phyloP scores from a whole-genome alignment of 768 basidiomycete species.

The Rhodotorula toruloides region DNA sequence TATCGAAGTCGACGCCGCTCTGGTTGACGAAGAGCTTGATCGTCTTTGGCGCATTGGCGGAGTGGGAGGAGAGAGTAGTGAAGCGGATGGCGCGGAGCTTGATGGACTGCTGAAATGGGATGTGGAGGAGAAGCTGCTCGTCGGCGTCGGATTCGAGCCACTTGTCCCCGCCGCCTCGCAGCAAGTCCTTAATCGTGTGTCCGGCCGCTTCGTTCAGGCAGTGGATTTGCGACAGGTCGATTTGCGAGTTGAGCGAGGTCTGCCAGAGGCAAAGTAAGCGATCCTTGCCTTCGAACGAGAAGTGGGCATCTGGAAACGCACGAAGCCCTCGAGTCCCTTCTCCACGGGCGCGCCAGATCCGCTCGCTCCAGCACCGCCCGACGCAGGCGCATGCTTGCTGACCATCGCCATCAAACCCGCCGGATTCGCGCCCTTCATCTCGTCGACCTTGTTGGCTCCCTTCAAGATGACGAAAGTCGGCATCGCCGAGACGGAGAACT shows the following conservation, averaged over 20 bases:
- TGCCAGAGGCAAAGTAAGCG: conserved; percentile 49
- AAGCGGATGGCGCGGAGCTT: conserved; percentile 60
- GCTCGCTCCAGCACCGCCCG: neutral
- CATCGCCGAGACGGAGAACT: conserved; percentile 70
- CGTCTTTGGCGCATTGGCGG: conserved; percentile 55
- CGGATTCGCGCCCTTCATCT: conserved; percentile 42
- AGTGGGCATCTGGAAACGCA: conserved; percentile 8
- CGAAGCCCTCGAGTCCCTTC: conserved; percentile 40
- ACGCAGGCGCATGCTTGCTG: conserved; percentile 37
- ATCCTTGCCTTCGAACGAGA: neutral
- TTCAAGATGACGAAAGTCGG: conserved; percentile 41
- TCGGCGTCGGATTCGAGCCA: conserved; percentile 67
- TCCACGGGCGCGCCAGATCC: conserved; percentile 11
- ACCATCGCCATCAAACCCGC: conserved; percentile 28
- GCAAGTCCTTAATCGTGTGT: conserved; percentile 57
- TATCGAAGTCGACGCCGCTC: conserved; percentile 59
- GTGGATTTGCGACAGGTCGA: conserved; percentile 58
- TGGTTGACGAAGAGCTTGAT: conserved; percentile 64
- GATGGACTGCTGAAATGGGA: conserved; percentile 56
- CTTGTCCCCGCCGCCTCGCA: conserved; percentile 49
- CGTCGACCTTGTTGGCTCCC: conserved; percentile 29
- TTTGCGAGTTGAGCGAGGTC: conserved; percentile 51
- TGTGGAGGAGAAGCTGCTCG: conserved; percentile 64
- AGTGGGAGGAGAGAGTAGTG: conserved; percentile 45
- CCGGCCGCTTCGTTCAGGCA: conserved; percentile 63